Evolutionary conservation across 345 rosid species (phyloP).

Genomic region (Cardamine chenopodiifolia): DNA sequence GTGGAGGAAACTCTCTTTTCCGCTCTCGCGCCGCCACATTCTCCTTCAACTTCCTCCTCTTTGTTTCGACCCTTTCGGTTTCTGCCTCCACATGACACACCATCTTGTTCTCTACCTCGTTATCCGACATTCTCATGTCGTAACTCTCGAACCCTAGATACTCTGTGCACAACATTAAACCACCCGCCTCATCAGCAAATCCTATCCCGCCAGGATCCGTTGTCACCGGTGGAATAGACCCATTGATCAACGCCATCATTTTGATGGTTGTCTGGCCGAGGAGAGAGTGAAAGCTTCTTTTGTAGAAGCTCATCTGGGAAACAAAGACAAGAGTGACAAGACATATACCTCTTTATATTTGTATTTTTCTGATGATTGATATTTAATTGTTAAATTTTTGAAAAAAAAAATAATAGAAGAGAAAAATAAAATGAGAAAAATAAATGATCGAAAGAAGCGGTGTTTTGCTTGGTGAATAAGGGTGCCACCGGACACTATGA

Average conservation of each 20-base stretch:
- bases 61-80: neutral
- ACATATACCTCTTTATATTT: neutral
- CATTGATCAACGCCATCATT: slow-evolving; percentile 3
- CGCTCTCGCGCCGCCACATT: slow-evolving; percentile 33
- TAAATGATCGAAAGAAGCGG: slow-evolving; percentile 8
- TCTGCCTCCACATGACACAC: slow-evolving; percentile 1
- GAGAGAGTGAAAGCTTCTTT: slow-evolving; percentile 55
- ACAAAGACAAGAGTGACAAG: neutral
- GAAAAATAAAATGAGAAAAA: neutral
- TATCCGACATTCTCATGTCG: slow-evolving; percentile 55
- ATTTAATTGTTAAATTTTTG: neutral
- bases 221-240: slow-evolving; percentile 1
- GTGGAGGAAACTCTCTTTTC: slow-evolving; percentile 57
- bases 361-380: slow-evolving; percentile 30
- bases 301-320: slow-evolving; percentile 56
- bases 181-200: slow-evolving; percentile 54
- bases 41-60: slow-evolving; percentile 37
- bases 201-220: slow-evolving; percentile 48
- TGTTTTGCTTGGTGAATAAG: slow-evolving; percentile 26
- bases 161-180: slow-evolving; percentile 80
- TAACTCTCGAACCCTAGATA: slow-evolving; percentile 88
- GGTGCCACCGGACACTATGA: slow-evolving; percentile 24
- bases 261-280: slow-evolving; percentile 30
- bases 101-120: slow-evolving; percentile 7
- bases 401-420: neutral